Base-by-base conservation (phyloP, 2,329 filamentous ascomycete genomes). In the Cytospora piceicola region DNA sequence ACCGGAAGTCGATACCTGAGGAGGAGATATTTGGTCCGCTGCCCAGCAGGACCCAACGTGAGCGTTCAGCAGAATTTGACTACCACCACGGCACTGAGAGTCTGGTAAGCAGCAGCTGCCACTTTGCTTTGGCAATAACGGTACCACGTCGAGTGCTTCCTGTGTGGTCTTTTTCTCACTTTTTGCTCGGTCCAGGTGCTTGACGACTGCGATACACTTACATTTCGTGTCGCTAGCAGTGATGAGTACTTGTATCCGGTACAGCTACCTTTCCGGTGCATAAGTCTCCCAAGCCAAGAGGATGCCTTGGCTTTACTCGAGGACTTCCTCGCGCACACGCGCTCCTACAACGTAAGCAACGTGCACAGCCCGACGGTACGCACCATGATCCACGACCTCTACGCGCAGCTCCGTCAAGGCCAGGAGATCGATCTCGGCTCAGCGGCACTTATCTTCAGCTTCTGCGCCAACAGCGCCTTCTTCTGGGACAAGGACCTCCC, bases 401-500 rank as follows among this genome's bases (percentile, higher is more conserved):
- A 75, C 60, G 27, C 39, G 9, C 59, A 67, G 22, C 57, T 72
- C 0, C 64, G 65, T 20, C 22, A 63, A 22, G 68, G 66, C 4
- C 15, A 64, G 3, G 57, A 65, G 8, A 68, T 67, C 7, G 61
- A 69, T 22, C 67, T 70, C 12, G 70, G 71, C 27, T 57, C 67
- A 9, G 72, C 71, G 1, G 71, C 72, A 11, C 62, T 76, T 7
- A 70, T 74, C 34, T 61, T 76, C 7, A 70, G 69, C 56, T 72
- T 76, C 49, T 72, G 69, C 1, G 71, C 73, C n/a, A 70, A 71
- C 3, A 71, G 69, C 15, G 74, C 74, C 24, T 74, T 73, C 55
- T 75, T 75, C 59, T 75, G 68, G 67, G 67, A 69, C 52, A 29
- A 56, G 3, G 56, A 60, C 24, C 42, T 24, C 20, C 42, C 63